These are phyloP conservation scores for Pythium dissotocum DNA, from an alignment of 352 stramenopile species.

Conservation along the genomic window DNA sequence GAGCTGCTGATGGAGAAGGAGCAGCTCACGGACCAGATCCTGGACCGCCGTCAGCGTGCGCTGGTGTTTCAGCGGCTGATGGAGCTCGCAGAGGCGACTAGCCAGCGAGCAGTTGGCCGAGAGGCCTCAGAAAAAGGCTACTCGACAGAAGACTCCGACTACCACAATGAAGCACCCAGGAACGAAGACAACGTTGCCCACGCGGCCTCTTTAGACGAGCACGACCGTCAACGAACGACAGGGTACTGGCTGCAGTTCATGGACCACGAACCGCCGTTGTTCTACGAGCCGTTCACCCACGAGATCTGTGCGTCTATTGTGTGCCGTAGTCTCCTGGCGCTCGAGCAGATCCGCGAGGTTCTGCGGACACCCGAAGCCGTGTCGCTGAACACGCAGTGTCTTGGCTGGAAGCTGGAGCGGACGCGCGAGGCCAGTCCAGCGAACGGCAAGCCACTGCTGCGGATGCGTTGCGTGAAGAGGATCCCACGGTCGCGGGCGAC, in stretches of 20 bases:
- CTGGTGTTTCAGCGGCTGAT: not conserved
- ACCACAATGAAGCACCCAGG: not conserved
- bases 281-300: constrained; percentile 4
- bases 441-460: not conserved
- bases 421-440: not conserved
- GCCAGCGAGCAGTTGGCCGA: not conserved
- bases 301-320: not conserved
- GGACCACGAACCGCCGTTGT: constrained; percentile 6
- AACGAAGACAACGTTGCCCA: too few species aligned
- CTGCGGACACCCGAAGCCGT: not conserved
- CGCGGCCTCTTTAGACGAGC: too few species aligned
- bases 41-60: not conserved
- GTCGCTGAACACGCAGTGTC: not conserved
- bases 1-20: not conserved
- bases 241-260: constrained; percentile 12
- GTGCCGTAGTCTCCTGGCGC: not conserved
- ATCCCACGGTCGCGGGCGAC: constrained; percentile 3
- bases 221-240: not conserved
- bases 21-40: not conserved
- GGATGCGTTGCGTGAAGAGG: constrained; percentile 14
- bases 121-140: not conserved
- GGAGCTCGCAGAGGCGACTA: not conserved
- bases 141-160: not conserved
- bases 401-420: constrained; percentile 9
- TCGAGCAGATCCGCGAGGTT: constrained; percentile 3